phyloP scores from a whole-genome alignment of 495 filamentous ascomycete species.

The Oleoguttula mirabilis region DNA sequence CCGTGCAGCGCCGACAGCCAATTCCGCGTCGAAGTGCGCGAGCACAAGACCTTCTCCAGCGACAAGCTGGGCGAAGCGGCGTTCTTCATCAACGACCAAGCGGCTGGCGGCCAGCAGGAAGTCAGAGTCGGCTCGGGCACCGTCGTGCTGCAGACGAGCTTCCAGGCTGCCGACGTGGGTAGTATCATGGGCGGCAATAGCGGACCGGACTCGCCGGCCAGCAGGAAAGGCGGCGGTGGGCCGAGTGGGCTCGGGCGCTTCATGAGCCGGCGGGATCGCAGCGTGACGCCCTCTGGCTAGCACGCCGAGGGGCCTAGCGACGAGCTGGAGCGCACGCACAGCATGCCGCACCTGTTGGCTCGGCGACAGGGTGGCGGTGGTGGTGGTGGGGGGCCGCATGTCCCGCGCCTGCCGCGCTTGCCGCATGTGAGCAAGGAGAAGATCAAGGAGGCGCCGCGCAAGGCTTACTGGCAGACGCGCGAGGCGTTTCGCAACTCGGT shows the following conservation, averaged over 20 bases:
- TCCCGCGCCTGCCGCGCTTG: background rate
- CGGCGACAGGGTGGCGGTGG: background rate
- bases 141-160: conserved; percentile 11
- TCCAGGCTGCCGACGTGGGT: conserved; percentile 6
- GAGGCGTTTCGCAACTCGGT: conserved; percentile 7
- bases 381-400: background rate
- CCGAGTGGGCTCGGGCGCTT: conserved; percentile 10
- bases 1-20: conserved; percentile 68
- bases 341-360: background rate
- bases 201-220: conserved; percentile 13
- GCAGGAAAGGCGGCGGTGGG: conserved; percentile 7
- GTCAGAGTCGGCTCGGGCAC: conserved; percentile 47
- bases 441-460: conserved; percentile 1
- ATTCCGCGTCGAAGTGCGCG: conserved; percentile 74
- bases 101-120: conserved; percentile 57
- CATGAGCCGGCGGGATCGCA: conserved; percentile 8
- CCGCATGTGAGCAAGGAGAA: conserved; percentile 1
- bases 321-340: background rate
- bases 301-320: too few species aligned
- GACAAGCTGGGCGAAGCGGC: conserved; percentile 70
- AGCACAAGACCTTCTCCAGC: conserved; percentile 61
- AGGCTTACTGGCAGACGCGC: conserved; percentile 7
- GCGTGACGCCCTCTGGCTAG: conserved; percentile 20
- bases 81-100: conserved; percentile 85
- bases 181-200: conserved; percentile 1